Evolutionary conservation across 108 stramenopile genomes (phyloP).

Genomic region (Nannochloropsis gaditana): DNA sequence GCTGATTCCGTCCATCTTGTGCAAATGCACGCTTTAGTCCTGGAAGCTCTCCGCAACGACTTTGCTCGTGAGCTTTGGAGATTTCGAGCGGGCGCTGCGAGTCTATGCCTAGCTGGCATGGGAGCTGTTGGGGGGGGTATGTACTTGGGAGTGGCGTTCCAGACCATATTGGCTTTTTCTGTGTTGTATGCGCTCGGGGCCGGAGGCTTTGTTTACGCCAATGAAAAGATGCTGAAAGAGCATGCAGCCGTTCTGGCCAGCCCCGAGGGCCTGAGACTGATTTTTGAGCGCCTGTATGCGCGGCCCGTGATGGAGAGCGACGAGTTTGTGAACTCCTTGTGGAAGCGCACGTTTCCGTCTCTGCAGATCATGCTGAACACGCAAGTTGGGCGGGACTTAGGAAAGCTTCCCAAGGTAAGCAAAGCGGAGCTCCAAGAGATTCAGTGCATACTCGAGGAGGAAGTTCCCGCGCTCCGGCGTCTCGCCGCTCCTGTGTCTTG

Average conservation of each 20-base stretch:
- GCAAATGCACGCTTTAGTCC: constrained; percentile 71
- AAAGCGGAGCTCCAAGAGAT: constrained; percentile 60
- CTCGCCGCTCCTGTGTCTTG: constrained; percentile 63
- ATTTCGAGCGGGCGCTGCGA: constrained; percentile 19
- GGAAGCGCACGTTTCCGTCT: constrained; percentile 70
- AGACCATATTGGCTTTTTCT: constrained; percentile 13
- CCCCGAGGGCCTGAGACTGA: constrained; percentile 60
- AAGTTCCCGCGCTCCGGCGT: constrained; percentile 72
- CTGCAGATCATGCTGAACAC: constrained; percentile 61
- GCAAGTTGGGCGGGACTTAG: constrained; percentile 51
- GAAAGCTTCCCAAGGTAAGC: constrained; percentile 54
- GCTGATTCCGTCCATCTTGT: constrained; percentile 76
- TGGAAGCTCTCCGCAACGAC: constrained; percentile 33
- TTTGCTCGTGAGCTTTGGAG: constrained; percentile 15
- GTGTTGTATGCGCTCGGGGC: constrained; percentile 18
- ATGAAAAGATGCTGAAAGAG: background rate
- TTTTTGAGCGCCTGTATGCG: constrained; percentile 69
- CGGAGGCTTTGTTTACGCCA: background rate
- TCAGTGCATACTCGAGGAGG: constrained; percentile 69
- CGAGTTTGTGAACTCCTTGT: constrained; percentile 72
- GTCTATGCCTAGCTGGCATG: constrained; percentile 22
- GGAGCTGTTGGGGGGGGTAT: constrained; percentile 26
- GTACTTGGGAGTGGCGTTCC: constrained; percentile 30
- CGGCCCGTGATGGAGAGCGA: constrained; percentile 75
- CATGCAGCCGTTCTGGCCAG: constrained; percentile 35